phyloP scores from a whole-genome alignment of 1,284 basidiomycete species.

The Somion occarium region DNA sequence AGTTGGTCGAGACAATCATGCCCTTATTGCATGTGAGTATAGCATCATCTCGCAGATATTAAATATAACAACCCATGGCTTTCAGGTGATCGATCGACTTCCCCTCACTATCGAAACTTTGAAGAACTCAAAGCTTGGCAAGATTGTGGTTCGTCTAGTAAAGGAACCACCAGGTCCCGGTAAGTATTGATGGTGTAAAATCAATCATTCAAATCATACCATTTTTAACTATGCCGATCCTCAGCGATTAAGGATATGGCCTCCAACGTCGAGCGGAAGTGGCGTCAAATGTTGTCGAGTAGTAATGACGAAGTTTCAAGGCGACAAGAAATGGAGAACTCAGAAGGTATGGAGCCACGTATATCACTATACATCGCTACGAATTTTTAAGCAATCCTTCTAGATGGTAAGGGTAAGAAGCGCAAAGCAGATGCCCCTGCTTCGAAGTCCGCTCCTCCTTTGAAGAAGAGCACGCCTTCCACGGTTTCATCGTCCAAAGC shows the following conservation, averaged over 20 bases:
- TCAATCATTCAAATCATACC: not conserved
- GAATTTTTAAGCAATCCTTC: conserved; percentile 12
- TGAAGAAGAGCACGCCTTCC: conserved; percentile 55
- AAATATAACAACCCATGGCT: conserved; percentile 2
- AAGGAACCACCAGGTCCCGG: conserved; percentile 66
- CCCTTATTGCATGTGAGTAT: conserved; percentile 73
- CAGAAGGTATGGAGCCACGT: conserved; percentile 62
- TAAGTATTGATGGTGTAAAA: conserved; percentile 41
- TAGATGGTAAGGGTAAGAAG: conserved; percentile 65
- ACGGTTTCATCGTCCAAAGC: conserved; percentile 29
- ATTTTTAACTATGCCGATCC: conserved; percentile 27
- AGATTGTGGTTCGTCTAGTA: conserved; percentile 65
- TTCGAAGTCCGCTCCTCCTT: conserved; percentile 47
- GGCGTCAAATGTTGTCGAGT: conserved; percentile 55
- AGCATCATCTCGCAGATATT: conserved; percentile 1
- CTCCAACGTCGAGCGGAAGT: conserved; percentile 75
- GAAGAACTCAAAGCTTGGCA: conserved; percentile 68
- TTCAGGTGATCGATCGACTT: conserved; percentile 74
- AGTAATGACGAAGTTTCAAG: conserved; percentile 32
- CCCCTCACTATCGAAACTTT: conserved; percentile 67
- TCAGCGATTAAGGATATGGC: conserved; percentile 92
- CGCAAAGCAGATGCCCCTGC: conserved; percentile 54
- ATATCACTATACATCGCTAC: conserved; percentile 18
- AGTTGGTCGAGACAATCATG: conserved; percentile 71
- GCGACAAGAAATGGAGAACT: conserved; percentile 39